Evolutionary conservation across 352 stramenopile genomes (phyloP).

Genomic region (Globisporangium megalacanthum): DNA sequence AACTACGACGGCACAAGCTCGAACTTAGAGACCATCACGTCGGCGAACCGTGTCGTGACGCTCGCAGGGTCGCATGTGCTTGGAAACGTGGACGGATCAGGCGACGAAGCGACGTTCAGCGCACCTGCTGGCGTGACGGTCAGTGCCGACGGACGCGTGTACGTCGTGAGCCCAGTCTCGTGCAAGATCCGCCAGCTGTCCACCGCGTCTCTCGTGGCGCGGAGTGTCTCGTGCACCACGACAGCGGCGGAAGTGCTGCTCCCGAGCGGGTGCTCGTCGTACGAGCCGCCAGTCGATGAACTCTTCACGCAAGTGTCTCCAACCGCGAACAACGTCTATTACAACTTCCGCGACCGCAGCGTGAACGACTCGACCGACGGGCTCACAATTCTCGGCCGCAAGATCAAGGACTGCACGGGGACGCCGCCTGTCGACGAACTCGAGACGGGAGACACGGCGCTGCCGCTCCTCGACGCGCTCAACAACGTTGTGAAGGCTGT

Average conservation of each 20-base stretch:
- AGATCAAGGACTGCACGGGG: conserved; percentile 90
- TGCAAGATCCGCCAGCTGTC: conserved; percentile 88
- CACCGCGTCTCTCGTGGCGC: conserved; percentile 59
- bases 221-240: conserved; percentile 70
- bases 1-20: conserved; percentile 59
- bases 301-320: conserved; percentile 75
- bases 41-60: conserved; percentile 80
- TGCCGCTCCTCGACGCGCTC: conserved; percentile 23
- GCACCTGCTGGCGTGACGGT: conserved; percentile 85
- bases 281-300: conserved; percentile 90
- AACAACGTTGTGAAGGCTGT: conserved; percentile 22
- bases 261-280: conserved; percentile 92
- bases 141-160: conserved; percentile 82
- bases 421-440: conserved; percentile 81
- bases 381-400: conserved; percentile 48
- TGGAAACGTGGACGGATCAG: conserved; percentile 81
- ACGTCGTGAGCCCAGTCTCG: conserved; percentile 86
- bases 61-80: conserved; percentile 77
- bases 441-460: conserved; percentile 56
- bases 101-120: conserved; percentile 86
- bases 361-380: conserved; percentile 35
- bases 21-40: conserved; percentile 60
- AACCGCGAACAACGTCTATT: conserved; percentile 88
- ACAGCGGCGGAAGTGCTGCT: conserved; percentile 78
- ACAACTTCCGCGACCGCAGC: conserved; percentile 79